These are phyloP conservation scores for Diplosphaera chodatii DNA, from an alignment of 139 green algal species.

Conservation along the genomic window DNA sequence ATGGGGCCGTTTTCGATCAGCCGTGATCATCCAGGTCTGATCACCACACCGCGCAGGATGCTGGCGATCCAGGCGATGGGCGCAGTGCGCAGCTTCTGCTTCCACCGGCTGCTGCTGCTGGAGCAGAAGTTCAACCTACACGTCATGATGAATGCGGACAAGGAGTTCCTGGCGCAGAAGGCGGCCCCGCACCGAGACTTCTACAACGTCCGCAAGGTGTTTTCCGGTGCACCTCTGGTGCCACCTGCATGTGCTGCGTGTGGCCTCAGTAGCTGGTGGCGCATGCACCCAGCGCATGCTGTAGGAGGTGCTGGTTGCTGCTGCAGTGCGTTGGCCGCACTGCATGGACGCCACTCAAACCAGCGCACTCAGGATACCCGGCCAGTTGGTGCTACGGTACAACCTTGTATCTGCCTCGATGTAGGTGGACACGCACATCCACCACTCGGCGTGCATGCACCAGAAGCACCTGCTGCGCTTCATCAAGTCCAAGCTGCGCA, in stretches of 20 bases:
- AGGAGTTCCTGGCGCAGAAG: constrained; percentile 97
- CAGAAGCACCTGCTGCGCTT: constrained; percentile 99
- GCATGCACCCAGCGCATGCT: too few species aligned
- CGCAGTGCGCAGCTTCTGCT: constrained; percentile 85
- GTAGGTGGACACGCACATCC: constrained; percentile 96
- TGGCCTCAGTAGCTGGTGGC: too few species aligned
- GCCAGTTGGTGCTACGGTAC: too few species aligned
- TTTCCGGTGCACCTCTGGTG: too few species aligned
- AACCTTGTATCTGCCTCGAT: too few species aligned
- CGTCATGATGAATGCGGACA: constrained; percentile 97
- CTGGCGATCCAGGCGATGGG: constrained; percentile 58
- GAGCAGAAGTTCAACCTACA: constrained; percentile 98
- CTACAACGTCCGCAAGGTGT: constrained; percentile 98
- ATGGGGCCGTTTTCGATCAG: too few species aligned
- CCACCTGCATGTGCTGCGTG: too few species aligned
- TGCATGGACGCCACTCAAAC: too few species aligned
- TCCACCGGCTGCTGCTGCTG: constrained; percentile 93
- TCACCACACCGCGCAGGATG: constrained; percentile 20
- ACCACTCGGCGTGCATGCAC: constrained; percentile 99
- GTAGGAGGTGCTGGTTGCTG: not conserved
- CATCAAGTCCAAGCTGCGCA: constrained; percentile 98
- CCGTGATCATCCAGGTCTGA: too few species aligned
- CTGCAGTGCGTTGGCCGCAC: not conserved
- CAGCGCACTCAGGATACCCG: too few species aligned
- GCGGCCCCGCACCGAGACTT: constrained; percentile 95